These are phyloP conservation scores for Auricularia auricula-judae DNA, from an alignment of 768 basidiomycete species.

Conservation along the genomic window DNA sequence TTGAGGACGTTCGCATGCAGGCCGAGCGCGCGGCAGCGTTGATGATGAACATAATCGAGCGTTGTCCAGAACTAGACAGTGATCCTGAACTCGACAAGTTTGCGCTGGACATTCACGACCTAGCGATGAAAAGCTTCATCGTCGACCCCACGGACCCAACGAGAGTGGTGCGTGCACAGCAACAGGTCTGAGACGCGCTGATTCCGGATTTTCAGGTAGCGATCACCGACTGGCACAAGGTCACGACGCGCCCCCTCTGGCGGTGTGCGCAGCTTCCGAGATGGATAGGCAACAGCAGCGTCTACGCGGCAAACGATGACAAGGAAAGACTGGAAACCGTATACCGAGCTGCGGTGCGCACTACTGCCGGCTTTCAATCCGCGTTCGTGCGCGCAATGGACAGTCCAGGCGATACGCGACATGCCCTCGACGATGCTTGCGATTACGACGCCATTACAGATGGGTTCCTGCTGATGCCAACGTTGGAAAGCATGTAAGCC, in stretches of 20 bases:
- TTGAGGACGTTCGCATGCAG: slow-evolving; percentile 17
- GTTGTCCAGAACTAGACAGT: slow-evolving; percentile 22
- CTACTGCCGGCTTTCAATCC: slow-evolving; percentile 14
- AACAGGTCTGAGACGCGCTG: neutral
- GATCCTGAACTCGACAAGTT: slow-evolving; percentile 21
- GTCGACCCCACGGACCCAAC: slow-evolving; percentile 18
- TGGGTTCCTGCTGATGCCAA: slow-evolving; percentile 23
- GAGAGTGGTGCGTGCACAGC: slow-evolving; percentile 15
- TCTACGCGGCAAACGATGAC: slow-evolving; percentile 7
- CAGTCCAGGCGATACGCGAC: slow-evolving; percentile 17
- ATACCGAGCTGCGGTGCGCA: slow-evolving; percentile 15
- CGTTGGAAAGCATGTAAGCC: slow-evolving; percentile 23
- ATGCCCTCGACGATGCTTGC: slow-evolving; percentile 22
- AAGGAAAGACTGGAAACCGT: slow-evolving; percentile 12
- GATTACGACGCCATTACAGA: slow-evolving; percentile 24
- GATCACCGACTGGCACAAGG: slow-evolving; percentile 20
- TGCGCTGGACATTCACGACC: slow-evolving; percentile 20
- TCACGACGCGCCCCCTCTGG: slow-evolving; percentile 21
- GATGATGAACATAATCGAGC: slow-evolving; percentile 16
- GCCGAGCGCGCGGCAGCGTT: slow-evolving; percentile 22
- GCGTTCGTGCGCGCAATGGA: slow-evolving; percentile 19
- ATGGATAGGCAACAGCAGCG: slow-evolving; percentile 19
- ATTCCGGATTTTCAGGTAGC: slow-evolving; percentile 11
- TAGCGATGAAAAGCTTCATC: slow-evolving; percentile 20
- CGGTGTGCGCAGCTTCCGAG: slow-evolving; percentile 22